phyloP scores from a whole-genome alignment of 225 moss, liverwort and hornwort species.

The Physcomitrium patens region DNA sequence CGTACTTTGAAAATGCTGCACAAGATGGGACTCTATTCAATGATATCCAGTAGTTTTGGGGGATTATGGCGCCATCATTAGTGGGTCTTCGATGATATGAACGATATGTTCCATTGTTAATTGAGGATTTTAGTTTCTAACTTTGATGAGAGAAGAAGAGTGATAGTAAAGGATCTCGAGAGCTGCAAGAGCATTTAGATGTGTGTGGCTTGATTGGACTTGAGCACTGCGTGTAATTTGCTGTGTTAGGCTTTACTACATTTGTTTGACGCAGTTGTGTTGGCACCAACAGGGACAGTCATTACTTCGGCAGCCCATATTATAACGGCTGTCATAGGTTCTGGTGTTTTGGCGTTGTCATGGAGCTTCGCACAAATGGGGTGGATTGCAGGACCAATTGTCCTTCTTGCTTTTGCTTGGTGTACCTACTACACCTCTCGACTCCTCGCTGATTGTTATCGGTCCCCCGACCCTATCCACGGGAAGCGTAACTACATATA shows the following conservation, averaged over 20 bases:
- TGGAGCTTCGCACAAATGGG: conserved; percentile 97
- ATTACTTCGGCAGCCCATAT: conserved; percentile 80
- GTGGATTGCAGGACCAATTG: conserved; percentile 79
- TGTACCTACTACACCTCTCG: conserved; percentile 78
- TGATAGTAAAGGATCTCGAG: not conserved
- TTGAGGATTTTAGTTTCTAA: not conserved
- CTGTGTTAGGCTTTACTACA: not conserved
- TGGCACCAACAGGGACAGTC: conserved; percentile 46
- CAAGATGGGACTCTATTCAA: not conserved
- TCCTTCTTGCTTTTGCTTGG: conserved; percentile 67
- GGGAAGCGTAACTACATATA: conserved; percentile 89
- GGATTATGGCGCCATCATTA: not conserved
- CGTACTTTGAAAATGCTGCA: not conserved
- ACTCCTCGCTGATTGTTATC: conserved; percentile 76
- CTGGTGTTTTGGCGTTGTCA: conserved; percentile 74
- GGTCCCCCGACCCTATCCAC: conserved; percentile 63
- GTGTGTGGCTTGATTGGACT: not conserved
- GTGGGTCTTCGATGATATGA: not conserved
- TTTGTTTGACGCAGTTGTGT: not conserved
- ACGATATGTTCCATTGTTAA: not conserved
- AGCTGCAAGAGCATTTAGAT: not conserved
- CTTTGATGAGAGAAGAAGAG: not conserved
- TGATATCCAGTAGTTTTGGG: not conserved
- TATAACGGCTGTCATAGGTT: conserved; percentile 90
- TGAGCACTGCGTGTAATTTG: not conserved